Percentiles rank a stretch among this genome's conserved stretches.
phyloP scores from a whole-genome alignment of 257 asterid species.

The Ehretia macrophylla region DNA sequence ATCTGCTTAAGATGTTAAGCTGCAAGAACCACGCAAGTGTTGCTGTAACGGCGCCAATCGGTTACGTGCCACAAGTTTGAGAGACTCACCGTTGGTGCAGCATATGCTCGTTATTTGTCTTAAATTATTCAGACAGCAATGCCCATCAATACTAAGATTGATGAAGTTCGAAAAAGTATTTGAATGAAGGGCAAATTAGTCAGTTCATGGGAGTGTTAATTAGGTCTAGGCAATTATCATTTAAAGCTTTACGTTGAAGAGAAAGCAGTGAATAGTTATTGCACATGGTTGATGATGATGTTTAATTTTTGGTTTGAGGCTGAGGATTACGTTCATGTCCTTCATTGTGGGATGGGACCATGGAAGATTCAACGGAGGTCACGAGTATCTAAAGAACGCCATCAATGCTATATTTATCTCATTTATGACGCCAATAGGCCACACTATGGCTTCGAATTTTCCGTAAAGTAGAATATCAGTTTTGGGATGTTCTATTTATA shows the following conservation, averaged over 20 bases:
- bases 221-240: background rate
- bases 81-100: too few species aligned
- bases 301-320: background rate
- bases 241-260: background rate
- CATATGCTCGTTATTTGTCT: too few species aligned
- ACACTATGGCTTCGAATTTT: background rate
- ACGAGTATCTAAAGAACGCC: background rate
- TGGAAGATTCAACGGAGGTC: background rate
- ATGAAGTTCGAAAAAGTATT: too few species aligned
- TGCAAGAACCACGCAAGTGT: conserved; percentile 12
- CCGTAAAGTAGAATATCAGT: background rate
- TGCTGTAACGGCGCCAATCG: background rate
- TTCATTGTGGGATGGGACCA: background rate
- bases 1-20: conserved; percentile 12
- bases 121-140: too few species aligned
- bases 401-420: background rate
- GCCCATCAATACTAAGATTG: too few species aligned
- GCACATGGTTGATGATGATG: background rate
- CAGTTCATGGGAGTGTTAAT: background rate
- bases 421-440: background rate
- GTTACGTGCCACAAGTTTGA: too few species aligned
- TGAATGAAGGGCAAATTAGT: too few species aligned
- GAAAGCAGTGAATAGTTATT: background rate
- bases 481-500: background rate
- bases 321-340: background rate